phyloP scores from a whole-genome alignment of 2,329 filamentous ascomycete species.

The Pyrenophora graminea region DNA sequence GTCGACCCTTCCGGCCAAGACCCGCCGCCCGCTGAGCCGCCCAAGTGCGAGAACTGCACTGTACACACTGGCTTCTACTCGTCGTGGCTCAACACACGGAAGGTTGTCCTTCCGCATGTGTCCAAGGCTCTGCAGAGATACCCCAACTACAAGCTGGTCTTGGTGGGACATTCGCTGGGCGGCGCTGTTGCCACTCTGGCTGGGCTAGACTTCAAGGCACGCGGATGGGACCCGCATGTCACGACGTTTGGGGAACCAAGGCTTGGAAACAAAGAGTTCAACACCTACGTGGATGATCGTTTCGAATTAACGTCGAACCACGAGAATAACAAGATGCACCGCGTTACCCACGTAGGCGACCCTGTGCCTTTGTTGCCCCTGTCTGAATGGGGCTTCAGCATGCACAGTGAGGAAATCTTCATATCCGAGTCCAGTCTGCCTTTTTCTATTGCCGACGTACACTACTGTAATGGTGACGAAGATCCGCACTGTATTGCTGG shows the following conservation, averaged over 20 bases:
- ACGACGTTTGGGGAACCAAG: slow-evolving; percentile 93
- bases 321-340: slow-evolving; percentile 60
- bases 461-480: slow-evolving; percentile 69
- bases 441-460: slow-evolving; percentile 70
- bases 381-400: slow-evolving; percentile 82
- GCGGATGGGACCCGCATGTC: slow-evolving; percentile 75
- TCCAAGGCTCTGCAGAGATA: slow-evolving; percentile 62
- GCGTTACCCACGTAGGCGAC: slow-evolving; percentile 84
- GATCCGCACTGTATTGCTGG: slow-evolving; percentile 75
- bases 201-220: slow-evolving; percentile 75
- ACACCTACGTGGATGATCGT: slow-evolving; percentile 57
- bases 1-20: slow-evolving; percentile 16
- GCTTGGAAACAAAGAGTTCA: slow-evolving; percentile 60
- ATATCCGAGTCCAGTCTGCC: slow-evolving; percentile 74
- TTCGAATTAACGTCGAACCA: slow-evolving; percentile 48
- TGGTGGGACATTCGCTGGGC: slow-evolving; percentile 90
- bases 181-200: slow-evolving; percentile 90
- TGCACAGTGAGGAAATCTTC: slow-evolving; percentile 86
- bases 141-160: slow-evolving; percentile 72
- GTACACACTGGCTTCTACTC: slow-evolving; percentile 89
- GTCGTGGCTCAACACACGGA: slow-evolving; percentile 78
- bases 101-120: slow-evolving; percentile 70
- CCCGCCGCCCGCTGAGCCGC: slow-evolving; percentile 42
- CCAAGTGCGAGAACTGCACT: slow-evolving; percentile 80
- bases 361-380: slow-evolving; percentile 87